Evolutionary conservation across 768 basidiomycete species (phyloP), one percentile per base, ranked within the genome.

Genomic region (Cyclocybe aegerita): DNA sequence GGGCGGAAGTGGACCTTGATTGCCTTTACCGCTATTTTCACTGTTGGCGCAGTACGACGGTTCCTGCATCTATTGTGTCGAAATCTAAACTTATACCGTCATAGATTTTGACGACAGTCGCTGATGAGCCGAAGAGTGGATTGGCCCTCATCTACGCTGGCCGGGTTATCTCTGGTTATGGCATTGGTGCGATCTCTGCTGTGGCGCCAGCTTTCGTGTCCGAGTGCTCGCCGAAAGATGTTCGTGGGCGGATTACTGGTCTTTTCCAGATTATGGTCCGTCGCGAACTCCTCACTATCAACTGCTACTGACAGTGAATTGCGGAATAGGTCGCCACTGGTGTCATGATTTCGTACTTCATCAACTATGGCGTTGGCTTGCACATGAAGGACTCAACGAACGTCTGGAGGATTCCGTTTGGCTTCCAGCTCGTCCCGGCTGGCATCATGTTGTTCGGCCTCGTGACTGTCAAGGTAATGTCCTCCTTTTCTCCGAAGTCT

Each of bases 151-250:
- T 93, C 53, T 93, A 93, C 61, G 79, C 77, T 9, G 93, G 93
- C 23, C 86, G 92, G 50, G 86, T 91, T 38, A 71, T 93, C 43
- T 81, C 86, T 14, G 91, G 92, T 47, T 38, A 91, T 30, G 92
- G 91, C 35, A 85, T 93, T 43, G 92, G 93, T 58, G 86, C 78
- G 5, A 90, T 93, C 57, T 90, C 74, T 11, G 82, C 85, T 14
- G 86, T 93, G 2, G 84, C 90, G 1, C 93, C 92, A 6, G 84
- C 90, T 0, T 95, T 82, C 61, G 90, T 93, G 16, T 86, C 88
- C 8, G 93, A 95, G 65, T 92, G 90, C 65, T 78, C 85, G 2
- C 93, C 93, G 4, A 94, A 93, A 64, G 77, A 90, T 14, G 88
- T 92, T 7, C 85, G 93, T 54, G 92, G 91, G 5, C 78, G 88